A percentile compares a stretch with the other conserved stretches of the same genome.
phyloP scores from a whole-genome alignment of 2,329 filamentous ascomycete species.

The Penicillium occitanis region DNA sequence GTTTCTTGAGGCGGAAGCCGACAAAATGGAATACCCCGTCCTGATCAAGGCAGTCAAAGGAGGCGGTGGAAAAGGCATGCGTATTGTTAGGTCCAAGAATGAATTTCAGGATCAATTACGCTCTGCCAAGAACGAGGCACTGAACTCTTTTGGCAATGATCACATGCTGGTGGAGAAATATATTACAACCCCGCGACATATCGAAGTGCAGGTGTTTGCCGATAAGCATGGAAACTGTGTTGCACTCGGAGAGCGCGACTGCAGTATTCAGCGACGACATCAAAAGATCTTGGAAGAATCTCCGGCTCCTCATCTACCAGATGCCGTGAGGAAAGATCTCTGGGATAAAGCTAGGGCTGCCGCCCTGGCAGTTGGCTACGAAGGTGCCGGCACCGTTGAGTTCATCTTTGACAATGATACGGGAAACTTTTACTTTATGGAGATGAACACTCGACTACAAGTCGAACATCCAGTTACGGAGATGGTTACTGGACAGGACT shows the following conservation, averaged over 20 bases:
- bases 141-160: slow-evolving; percentile 65
- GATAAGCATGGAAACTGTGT: slow-evolving; percentile 65
- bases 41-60: slow-evolving; percentile 67
- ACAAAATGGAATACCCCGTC: slow-evolving; percentile 66
- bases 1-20: slow-evolving; percentile 67
- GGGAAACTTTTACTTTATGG: slow-evolving; percentile 68
- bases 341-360: slow-evolving; percentile 66
- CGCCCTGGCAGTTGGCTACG: slow-evolving; percentile 63
- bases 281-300: slow-evolving; percentile 68
- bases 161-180: slow-evolving; percentile 68
- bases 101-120: slow-evolving; percentile 62
- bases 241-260: slow-evolving; percentile 64
- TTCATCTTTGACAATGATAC: slow-evolving; percentile 69
- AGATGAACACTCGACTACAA: slow-evolving; percentile 79
- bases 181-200: slow-evolving; percentile 65
- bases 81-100: slow-evolving; percentile 58
- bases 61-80: slow-evolving; percentile 68
- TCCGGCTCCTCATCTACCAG: slow-evolving; percentile 61
- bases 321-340: slow-evolving; percentile 61
- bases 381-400: slow-evolving; percentile 66
- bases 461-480: slow-evolving; percentile 96
- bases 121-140: slow-evolving; percentile 64
- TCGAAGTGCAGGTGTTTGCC: slow-evolving; percentile 67
- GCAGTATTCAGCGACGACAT: slow-evolving; percentile 64
- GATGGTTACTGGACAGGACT: slow-evolving; percentile 70